Base-by-base conservation (phyloP, 2,329 filamentous ascomycete species). In the Botryotinia globosa region DNA sequence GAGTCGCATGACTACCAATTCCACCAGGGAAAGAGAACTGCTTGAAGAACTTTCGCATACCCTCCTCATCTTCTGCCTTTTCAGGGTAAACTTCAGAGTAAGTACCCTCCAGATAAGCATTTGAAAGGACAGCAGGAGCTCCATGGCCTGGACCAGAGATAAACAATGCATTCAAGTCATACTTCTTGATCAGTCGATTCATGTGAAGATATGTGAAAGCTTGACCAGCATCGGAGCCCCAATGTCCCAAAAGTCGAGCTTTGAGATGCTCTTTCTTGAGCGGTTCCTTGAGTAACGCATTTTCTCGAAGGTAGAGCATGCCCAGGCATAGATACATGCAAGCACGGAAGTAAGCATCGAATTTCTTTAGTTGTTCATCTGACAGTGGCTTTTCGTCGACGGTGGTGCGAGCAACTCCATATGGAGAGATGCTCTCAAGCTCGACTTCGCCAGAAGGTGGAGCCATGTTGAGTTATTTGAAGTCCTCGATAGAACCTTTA, bases 181-280 rank as follows among this genome's bases (percentile, higher is more conserved):
- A 92, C 82, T 94, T 94, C 82, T 92, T 93, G 85, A 94, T 93
- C 73, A 94, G 83, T 48, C 91, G 90, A 82, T 94, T 94, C 85
- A 93, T 91, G 83, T 94, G 92, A 84, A 94, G 92, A 81, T 90
- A 94, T 48, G 91, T 92, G 82, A 94, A 94, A 73, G 91, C 90
- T 81, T 94, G 92, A 22, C 92, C 92, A n/a, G 92, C 90, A 67
- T 92, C 91, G 4, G 91, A 93, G 71, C 92, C 92, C 85, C 92
- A 94, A 80, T 94, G 92, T 56, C 92, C 92, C 3, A 94, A 85
- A 14, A 94, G 84, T 76, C 92, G 88, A 73, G 87, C 85, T 83
- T 94, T 94, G 83, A 94, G 85, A 79, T 94, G 92, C 67, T 72
- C 88, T 45, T 87, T 83, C 77, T 88, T 88, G 75, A 93, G 85